These are phyloP conservation scores for Calonectria pseudoreteaudii DNA, from an alignment of 2,329 filamentous ascomycete species.

Conservation along the genomic window DNA sequence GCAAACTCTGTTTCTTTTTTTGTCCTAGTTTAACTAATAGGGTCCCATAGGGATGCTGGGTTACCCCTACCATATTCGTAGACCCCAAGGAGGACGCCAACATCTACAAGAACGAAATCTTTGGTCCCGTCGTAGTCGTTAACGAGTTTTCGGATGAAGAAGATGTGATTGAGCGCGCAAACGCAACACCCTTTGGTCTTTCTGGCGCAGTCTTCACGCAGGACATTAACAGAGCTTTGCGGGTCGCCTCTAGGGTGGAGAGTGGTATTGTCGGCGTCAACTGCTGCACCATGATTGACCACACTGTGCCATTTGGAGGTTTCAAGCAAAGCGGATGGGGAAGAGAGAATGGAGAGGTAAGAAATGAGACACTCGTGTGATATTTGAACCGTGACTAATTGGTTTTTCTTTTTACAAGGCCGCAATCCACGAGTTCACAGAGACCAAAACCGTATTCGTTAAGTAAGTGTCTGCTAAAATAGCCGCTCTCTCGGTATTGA, in stretches of 20 bases:
- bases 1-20: no score
- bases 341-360: not conserved
- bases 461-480: not conserved
- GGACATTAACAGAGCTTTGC: not conserved
- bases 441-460: not conserved
- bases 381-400: not conserved
- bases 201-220: not conserved
- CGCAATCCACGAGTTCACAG: not conserved
- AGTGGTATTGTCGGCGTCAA: not conserved
- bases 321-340: not conserved
- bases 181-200: not conserved
- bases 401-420: not conserved
- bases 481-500: not conserved
- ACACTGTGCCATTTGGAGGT: not conserved
- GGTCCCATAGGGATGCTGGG: not conserved
- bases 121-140: not conserved
- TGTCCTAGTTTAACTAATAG: not conserved
- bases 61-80: not conserved
- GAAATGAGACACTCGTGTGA: fast-evolving
- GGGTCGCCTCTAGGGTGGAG: not conserved
- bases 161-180: not conserved
- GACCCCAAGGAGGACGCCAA: not conserved
- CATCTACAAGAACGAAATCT: not conserved
- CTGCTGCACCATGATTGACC: not conserved
- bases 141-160: not conserved